phyloP scores from a whole-genome alignment of 2,329 filamentous ascomycete species.

The Penicillium rolfsii region DNA sequence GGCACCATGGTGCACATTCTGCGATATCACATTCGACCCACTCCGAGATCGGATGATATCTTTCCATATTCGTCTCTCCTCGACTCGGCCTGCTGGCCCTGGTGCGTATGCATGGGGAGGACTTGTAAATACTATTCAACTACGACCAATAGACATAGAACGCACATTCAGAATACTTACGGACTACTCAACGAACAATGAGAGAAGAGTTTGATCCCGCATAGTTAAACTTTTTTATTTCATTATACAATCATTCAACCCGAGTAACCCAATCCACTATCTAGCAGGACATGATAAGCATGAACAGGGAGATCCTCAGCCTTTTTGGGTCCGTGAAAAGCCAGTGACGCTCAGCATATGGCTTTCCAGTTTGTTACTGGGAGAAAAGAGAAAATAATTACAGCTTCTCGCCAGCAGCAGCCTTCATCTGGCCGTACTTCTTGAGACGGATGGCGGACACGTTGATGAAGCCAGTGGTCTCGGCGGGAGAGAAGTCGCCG shows the following conservation, averaged over 20 bases:
- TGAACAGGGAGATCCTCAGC: conserved; percentile 11
- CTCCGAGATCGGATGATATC: neutral
- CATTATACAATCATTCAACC: conserved; percentile 34
- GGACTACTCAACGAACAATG: neutral
- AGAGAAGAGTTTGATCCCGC: conserved; percentile 3
- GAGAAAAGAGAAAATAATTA: conserved; percentile 20
- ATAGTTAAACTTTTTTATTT: conserved; percentile 25
- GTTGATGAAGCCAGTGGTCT: conserved; percentile 66
- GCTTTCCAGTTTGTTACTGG: conserved; percentile 4
- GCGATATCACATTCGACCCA: neutral
- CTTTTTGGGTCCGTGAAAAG: conserved; percentile 14
- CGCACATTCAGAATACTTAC: conserved; percentile 3
- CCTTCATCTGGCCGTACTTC: conserved; percentile 50
- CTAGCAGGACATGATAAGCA: conserved; percentile 14
- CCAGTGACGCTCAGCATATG: conserved; percentile 31
- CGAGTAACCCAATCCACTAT: conserved; percentile 18
- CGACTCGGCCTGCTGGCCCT: neutral
- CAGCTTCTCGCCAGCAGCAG: conserved; percentile 39
- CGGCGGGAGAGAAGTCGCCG: conserved; percentile 66
- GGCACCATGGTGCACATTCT: neutral
- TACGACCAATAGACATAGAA: conserved; percentile 9
- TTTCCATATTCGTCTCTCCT: neutral
- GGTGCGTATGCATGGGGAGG: conserved; percentile 10
- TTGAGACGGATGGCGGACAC: conserved; percentile 42
- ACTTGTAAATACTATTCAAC: conserved; percentile 4